Conservation (phyloP, 1,139 yeast genomes). For the Saccharomycopsis hybrid region DNA sequence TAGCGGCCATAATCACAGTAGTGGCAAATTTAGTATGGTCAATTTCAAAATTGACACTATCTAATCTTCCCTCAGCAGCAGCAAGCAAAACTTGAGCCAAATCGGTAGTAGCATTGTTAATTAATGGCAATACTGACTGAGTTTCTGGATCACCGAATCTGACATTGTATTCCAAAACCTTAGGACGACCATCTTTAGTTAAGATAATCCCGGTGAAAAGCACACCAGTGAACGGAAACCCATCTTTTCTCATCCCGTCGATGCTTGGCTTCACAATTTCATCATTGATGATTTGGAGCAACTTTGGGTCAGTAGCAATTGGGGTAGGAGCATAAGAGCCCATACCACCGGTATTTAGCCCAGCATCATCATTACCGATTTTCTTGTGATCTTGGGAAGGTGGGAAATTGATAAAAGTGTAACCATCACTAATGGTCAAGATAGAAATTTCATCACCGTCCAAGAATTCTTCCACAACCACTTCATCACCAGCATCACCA, state of each 20-base stretch:
- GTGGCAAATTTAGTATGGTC: slow-evolving; percentile 64
- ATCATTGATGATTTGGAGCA: slow-evolving; percentile 63
- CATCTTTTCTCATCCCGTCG: slow-evolving; percentile 95
- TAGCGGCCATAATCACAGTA: slow-evolving; percentile 94
- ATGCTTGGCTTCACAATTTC: slow-evolving; percentile 83
- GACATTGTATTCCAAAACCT: slow-evolving; percentile 93
- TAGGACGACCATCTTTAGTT: slow-evolving; percentile 68
- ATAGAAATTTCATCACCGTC: slow-evolving; percentile 97
- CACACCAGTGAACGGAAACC: slow-evolving; percentile 92
- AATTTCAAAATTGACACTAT: slow-evolving; percentile 64
- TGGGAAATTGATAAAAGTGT: slow-evolving; percentile 83
- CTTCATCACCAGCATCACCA: slow-evolving; percentile 93
- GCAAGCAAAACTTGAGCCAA: slow-evolving; percentile 89
- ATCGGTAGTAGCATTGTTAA: slow-evolving; percentile 69
- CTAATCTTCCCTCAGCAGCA: slow-evolving; percentile 91
- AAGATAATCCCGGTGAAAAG: slow-evolving; percentile 96
- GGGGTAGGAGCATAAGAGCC: slow-evolving; percentile 99
- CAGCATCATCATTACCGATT: slow-evolving; percentile 86
- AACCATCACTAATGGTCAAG: slow-evolving; percentile 90
- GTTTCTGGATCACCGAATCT: slow-evolving; percentile 99
- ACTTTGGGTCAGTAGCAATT: slow-evolving; percentile 74
- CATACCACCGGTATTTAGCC: slow-evolving; percentile 99
- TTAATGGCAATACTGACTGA: slow-evolving; percentile 86
- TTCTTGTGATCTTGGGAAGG: slow-evolving; percentile 99
- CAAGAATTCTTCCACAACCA: slow-evolving; percentile 91